Evolutionary conservation across 2,329 filamentous ascomycete genomes (phyloP), one percentile per base, ranked within the genome.

Genomic region (Trichophyton mentagrophytes): DNA sequence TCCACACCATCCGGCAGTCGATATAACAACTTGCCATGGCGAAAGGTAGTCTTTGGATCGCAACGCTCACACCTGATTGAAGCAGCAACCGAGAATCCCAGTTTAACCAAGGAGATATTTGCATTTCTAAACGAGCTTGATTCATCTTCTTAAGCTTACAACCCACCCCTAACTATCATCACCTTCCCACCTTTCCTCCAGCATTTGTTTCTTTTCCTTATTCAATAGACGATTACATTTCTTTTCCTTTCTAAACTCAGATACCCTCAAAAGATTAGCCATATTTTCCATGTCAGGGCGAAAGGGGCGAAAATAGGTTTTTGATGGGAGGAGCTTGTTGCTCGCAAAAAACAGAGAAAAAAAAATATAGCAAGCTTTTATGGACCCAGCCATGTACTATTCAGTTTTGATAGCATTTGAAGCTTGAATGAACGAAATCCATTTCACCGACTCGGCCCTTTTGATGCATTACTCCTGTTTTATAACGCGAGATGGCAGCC

Each of bases 71-170:
- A 71, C 66, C 70, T 76, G 6, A 64, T 76, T 36, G 70, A 74
- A 60, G 65, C 70, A 36, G 74, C 72, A 68, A 72, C 74, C 60
- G 69, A 70, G 15, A 76, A 77, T 58, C 71, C 73, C 56, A 73
- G 71, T 30, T 64, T 78, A 36, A 72, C 74, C 56, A 73, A 72
- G 59, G 71, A 73, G 60, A 66, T 78, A 46, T 74, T 73, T 17
- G 75, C 77, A 61, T 65, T 78, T 57, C 69, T 77, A 22, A 72
- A 72, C 67, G 68, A 74, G 59, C 71, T 77, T 57, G 60, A 62
- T 13, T 60, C 62, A 42, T 62, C 60, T 38, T 58, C 46, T 3
- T 60, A 59, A n/a, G 25, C 9, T 5, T 2, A 7, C 33, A 13
- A 13, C n/a, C 13, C 49, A 13, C 49, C 49, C 27, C n/a, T 9